Percentiles rank a stretch among this genome's conserved stretches.
Evolutionary conservation across 768 basidiomycete genomes (phyloP).

Genomic region (Termitomyces sp.): DNA sequence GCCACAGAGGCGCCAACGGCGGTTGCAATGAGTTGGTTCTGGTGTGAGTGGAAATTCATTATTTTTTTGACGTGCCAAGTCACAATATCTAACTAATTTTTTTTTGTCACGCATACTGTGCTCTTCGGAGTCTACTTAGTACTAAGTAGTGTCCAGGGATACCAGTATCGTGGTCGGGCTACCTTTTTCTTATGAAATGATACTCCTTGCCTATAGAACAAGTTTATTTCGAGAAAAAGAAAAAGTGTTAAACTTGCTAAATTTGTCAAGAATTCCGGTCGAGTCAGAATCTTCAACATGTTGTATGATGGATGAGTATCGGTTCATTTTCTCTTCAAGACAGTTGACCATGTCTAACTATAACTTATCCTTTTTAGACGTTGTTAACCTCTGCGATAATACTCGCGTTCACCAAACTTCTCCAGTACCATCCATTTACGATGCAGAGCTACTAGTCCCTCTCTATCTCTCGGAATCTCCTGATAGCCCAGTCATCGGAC

Average conservation of each 20-base stretch:
- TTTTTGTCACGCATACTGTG: not conserved
- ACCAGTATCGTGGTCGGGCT: too few relatives aligned
- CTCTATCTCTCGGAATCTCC: slow-evolving; percentile 50
- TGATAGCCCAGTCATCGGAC: slow-evolving; percentile 54
- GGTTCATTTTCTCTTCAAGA: not conserved
- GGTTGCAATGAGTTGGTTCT: slow-evolving; percentile 59
- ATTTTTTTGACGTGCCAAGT: slow-evolving; percentile 5
- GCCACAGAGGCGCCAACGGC: slow-evolving; percentile 62
- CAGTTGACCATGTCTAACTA: slow-evolving; percentile 5
- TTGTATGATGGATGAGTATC: not conserved
- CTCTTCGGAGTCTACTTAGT: not conserved
- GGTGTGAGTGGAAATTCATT: slow-evolving; percentile 39
- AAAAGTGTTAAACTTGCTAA: too few relatives aligned
- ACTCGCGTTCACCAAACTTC: slow-evolving; percentile 36
- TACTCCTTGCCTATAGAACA: too few relatives aligned
- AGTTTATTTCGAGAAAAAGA: too few relatives aligned
- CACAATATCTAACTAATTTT: not conserved
- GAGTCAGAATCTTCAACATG: not conserved
- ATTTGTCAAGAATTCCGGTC: not conserved
- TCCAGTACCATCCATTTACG: slow-evolving; percentile 25
- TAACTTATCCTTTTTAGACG: slow-evolving; percentile 49
- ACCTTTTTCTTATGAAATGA: not conserved
- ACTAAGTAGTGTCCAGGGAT: too few relatives aligned
- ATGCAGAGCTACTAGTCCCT: slow-evolving; percentile 47
- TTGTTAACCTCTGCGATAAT: slow-evolving; percentile 74